Percentiles rank a stretch among this genome's conserved stretches.
Evolutionary conservation across 345 rosid species (phyloP).

Genomic region (Syzygium grande): DNA sequence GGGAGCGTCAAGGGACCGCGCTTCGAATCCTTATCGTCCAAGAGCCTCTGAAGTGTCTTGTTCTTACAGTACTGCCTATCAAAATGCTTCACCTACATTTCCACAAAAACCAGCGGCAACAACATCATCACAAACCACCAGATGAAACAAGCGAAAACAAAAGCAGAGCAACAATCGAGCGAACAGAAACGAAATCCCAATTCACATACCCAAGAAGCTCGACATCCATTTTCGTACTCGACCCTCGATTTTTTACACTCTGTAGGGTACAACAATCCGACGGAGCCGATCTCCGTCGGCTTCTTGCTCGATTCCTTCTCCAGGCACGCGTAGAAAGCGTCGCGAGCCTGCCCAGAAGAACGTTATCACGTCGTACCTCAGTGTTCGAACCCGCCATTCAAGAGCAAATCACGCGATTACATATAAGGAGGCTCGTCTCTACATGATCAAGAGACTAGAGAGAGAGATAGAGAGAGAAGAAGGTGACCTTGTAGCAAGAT

Average conservation of each 20-base stretch:
- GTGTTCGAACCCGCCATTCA: background rate
- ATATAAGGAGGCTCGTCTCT: background rate
- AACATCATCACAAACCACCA: background rate
- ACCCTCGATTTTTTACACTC: slow-evolving; percentile 55
- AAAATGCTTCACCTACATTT: slow-evolving; percentile 72
- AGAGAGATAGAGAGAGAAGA: background rate
- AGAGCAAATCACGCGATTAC: background rate
- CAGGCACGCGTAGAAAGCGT: slow-evolving; percentile 63
- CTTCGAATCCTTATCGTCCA: slow-evolving; percentile 63
- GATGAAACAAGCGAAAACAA: background rate
- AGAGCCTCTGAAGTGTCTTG: slow-evolving; percentile 59
- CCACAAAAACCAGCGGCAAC: background rate
- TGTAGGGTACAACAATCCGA: slow-evolving; percentile 61
- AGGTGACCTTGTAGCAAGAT: slow-evolving; percentile 64
- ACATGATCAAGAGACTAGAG: background rate
- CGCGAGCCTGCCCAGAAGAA: slow-evolving; percentile 45
- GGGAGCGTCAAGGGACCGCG: slow-evolving; percentile 74
- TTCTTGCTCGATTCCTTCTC: slow-evolving; percentile 66
- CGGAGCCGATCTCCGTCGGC: slow-evolving; percentile 66
- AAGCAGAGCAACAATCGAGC: background rate
- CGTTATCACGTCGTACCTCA: background rate
- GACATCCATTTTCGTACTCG: slow-evolving; percentile 43
- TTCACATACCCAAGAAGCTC: slow-evolving; percentile 63
- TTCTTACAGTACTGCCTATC: slow-evolving; percentile 65
- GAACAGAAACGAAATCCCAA: background rate